phyloP scores from a whole-genome alignment of 106 monocot species.

The Phalaenopsis equestris region DNA sequence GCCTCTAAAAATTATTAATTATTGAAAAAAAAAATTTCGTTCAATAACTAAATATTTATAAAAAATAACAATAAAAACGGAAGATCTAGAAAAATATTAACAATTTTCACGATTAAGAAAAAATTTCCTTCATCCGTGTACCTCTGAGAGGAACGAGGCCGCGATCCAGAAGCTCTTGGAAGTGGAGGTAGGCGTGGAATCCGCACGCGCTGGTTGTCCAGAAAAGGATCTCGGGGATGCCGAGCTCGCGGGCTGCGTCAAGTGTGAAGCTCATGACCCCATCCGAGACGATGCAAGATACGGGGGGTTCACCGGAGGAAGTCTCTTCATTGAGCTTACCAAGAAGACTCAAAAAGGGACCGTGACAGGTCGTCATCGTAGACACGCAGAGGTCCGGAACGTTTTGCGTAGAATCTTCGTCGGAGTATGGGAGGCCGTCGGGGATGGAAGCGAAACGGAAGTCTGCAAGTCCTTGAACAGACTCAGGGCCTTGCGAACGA shows the following conservation, averaged over 20 bases:
- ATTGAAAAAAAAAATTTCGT: too few relatives aligned
- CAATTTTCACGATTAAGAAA: too few relatives aligned
- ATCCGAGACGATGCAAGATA: conserved; percentile 13
- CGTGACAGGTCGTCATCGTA: conserved; percentile 7
- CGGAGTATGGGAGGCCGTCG: conserved; percentile 6
- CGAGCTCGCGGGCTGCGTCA: conserved; percentile 13
- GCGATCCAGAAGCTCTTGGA: neutral
- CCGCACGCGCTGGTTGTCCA: conserved; percentile 15
- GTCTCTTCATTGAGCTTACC: neutral
- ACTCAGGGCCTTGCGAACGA: neutral
- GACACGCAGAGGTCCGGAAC: conserved; percentile 11
- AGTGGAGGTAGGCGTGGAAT: neutral
- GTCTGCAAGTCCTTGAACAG: conserved; percentile 1
- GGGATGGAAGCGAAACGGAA: conserved; percentile 12
- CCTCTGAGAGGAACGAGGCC: conserved; percentile 9
- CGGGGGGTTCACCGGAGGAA: neutral
- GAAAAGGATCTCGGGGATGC: neutral
- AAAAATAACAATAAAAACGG: too few relatives aligned
- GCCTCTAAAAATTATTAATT: too few relatives aligned
- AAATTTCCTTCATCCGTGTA: neutral
- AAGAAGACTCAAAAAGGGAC: conserved; percentile 7
- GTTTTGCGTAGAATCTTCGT: conserved; percentile 17
- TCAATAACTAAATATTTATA: too few relatives aligned
- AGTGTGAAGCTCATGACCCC: conserved; percentile 17
- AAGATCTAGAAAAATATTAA: too few relatives aligned